phyloP scores from a whole-genome alignment of 1,284 basidiomycete genomes.

The Binderoboletus segoi region DNA sequence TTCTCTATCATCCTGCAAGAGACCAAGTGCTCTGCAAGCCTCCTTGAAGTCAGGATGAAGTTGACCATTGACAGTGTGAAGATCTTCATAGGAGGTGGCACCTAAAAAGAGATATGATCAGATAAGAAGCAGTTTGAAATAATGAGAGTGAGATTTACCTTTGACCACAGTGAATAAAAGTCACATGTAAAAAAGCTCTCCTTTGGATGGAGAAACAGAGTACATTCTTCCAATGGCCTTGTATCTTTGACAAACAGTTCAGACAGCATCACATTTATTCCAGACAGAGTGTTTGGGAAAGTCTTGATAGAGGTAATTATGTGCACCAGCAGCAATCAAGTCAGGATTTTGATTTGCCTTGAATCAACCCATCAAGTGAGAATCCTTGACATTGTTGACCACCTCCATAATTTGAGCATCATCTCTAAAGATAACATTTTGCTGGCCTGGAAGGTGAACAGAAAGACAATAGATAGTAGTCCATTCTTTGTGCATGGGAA shows the following conservation, averaged over 20 bases:
- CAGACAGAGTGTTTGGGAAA: too few relatives aligned
- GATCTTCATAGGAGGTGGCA: too few relatives aligned
- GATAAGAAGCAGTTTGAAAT: too few relatives aligned
- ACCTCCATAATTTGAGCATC: slow-evolving; percentile 4
- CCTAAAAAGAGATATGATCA: too few relatives aligned
- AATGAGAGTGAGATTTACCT: too few relatives aligned
- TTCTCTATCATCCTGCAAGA: slow-evolving; percentile 42
- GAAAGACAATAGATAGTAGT: slow-evolving; percentile 14
- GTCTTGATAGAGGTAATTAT: slow-evolving; percentile 26
- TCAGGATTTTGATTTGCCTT: slow-evolving; percentile 37
- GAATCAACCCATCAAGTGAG: slow-evolving; percentile 42
- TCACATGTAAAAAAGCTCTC: too few relatives aligned
- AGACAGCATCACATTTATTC: too few relatives aligned
- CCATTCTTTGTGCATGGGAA: slow-evolving; percentile 20
- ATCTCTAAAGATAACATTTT: slow-evolving; percentile 40
- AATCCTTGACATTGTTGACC: slow-evolving; percentile 29
- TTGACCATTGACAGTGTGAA: too few relatives aligned
- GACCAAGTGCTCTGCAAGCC: slow-evolving; percentile 35
- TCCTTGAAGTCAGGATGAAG: slow-evolving; percentile 20
- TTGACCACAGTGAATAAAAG: too few relatives aligned
- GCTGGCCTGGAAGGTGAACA: slow-evolving; percentile 28
- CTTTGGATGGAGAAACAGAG: too few relatives aligned
- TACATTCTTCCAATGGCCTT: too few relatives aligned
- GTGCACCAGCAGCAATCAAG: slow-evolving; percentile 30
- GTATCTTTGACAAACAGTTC: too few relatives aligned